Percentiles rank a stretch among this genome's conserved stretches.
Evolutionary conservation across 768 basidiomycete species (phyloP).

Genomic region (Boletus speciosus): DNA sequence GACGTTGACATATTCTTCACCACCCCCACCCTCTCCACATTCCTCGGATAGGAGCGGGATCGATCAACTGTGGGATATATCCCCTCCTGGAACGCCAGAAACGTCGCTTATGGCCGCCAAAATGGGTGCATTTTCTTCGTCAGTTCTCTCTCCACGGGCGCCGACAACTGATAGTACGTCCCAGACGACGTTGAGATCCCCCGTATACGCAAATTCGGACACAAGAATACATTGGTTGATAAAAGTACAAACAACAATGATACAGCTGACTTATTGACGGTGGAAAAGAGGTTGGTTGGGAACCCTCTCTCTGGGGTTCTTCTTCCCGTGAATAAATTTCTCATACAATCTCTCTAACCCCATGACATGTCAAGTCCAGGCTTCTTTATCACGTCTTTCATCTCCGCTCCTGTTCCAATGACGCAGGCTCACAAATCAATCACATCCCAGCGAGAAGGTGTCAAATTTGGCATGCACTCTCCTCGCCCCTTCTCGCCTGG

Average conservation of each 20-base stretch:
- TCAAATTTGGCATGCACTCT: conserved; percentile 17
- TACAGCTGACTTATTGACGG: conserved; percentile 12
- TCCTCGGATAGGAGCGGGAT: conserved; percentile 43
- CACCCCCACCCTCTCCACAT: conserved; percentile 32
- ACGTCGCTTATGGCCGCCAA: conserved; percentile 41
- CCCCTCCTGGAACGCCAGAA: conserved; percentile 43
- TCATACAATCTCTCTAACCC: conserved; percentile 22
- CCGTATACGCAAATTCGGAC: conserved; percentile 45
- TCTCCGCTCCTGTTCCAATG: conserved; percentile 30
- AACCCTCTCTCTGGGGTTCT: conserved; percentile 10
- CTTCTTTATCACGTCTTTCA: conserved; percentile 34
- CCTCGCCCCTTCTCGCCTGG: conserved; percentile 19
- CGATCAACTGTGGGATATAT: conserved; percentile 50
- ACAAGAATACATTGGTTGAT: conserved; percentile 15
- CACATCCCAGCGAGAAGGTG: conserved; percentile 16
- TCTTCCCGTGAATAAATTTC: conserved; percentile 18
- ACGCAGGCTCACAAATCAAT: conserved; percentile 16
- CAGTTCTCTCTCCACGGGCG: not conserved
- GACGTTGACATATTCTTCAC: conserved; percentile 40
- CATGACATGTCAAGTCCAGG: conserved; percentile 29
- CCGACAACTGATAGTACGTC: conserved; percentile 2
- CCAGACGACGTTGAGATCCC: conserved; percentile 55
- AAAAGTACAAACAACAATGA: not conserved
- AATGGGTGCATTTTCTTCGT: conserved; percentile 41
- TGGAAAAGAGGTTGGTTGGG: conserved; percentile 22